Percentiles rank a stretch among this genome's conserved stretches.
Conservation (phyloP, 441 rosid genomes). For the Pelargonium australe region DNA sequence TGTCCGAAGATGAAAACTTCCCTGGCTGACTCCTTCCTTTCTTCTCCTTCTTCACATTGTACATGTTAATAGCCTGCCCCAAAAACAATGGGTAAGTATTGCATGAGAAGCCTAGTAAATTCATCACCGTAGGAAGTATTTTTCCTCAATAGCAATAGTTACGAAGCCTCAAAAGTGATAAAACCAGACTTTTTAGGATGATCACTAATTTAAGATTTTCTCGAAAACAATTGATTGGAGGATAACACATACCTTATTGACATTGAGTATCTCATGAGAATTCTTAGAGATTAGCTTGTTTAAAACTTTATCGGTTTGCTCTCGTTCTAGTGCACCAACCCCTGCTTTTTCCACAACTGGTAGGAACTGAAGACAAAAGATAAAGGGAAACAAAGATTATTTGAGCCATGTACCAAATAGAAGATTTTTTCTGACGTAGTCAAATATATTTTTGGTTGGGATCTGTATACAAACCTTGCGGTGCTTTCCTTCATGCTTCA, state of each 20-base stretch:
- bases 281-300: constrained; percentile 67
- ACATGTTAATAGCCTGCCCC: constrained; percentile 64
- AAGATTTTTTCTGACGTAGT: background rate
- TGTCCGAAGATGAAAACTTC: constrained; percentile 36
- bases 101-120: no score
- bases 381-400: background rate
- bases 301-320: constrained; percentile 73
- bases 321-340: constrained; percentile 51
- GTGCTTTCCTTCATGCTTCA: constrained; percentile 66
- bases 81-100: no score
- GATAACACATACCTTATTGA: constrained; percentile 50
- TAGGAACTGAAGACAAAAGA: constrained; percentile 45
- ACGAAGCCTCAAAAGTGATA: no score
- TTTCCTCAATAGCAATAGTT: no score
- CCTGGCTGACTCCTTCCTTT: constrained; percentile 28
- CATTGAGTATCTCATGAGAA: constrained; percentile 80
- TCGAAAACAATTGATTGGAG: background rate
- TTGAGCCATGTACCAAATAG: background rate
- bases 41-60: constrained; percentile 69
- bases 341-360: constrained; percentile 70
- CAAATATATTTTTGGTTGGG: constrained; percentile 7
- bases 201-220: no score
- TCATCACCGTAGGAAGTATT: no score
- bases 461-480: constrained; percentile 51
- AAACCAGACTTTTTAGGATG: no score